phyloP scores from a whole-genome alignment of 495 filamentous ascomycete genomes.

The Aspergillus panamensis region DNA sequence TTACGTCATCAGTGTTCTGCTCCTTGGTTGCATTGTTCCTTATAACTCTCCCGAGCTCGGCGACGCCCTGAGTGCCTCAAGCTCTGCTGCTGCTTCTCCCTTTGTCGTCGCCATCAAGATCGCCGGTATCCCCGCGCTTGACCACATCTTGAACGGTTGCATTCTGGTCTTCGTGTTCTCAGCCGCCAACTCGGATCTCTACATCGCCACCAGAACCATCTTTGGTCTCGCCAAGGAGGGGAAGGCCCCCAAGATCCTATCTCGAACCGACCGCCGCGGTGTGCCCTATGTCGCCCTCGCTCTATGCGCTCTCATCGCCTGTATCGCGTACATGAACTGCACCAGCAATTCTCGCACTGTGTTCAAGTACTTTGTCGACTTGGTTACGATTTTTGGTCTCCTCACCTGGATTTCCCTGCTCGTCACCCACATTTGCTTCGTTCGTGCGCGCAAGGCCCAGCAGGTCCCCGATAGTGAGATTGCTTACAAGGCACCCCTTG shows the following conservation, averaged over 20 bases:
- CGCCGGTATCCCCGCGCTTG: slow-evolving; percentile 50
- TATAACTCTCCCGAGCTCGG: slow-evolving; percentile 53
- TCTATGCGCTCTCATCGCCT: slow-evolving; percentile 56
- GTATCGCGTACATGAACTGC: slow-evolving; percentile 78
- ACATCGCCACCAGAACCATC: slow-evolving; percentile 79
- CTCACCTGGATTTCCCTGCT: slow-evolving; percentile 84
- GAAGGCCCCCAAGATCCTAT: slow-evolving; percentile 70
- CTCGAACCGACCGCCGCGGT: slow-evolving; percentile 66
- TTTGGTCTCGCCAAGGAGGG: slow-evolving; percentile 74
- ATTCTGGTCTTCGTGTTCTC: slow-evolving; percentile 79
- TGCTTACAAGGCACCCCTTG: slow-evolving; percentile 71
- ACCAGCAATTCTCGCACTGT: slow-evolving; percentile 61
- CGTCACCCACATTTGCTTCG: slow-evolving; percentile 77
- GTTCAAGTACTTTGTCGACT: slow-evolving; percentile 82
- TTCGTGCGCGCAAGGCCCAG: slow-evolving; percentile 70
- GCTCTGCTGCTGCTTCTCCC: slow-evolving; percentile 53
- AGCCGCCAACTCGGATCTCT: slow-evolving; percentile 68
- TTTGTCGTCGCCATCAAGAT: slow-evolving; percentile 60
- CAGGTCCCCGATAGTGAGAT: slow-evolving; percentile 59
- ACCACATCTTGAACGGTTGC: slow-evolving; percentile 58
- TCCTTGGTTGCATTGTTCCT: slow-evolving; percentile 54
- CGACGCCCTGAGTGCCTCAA: slow-evolving; percentile 46
- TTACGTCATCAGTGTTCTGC: slow-evolving; percentile 57
- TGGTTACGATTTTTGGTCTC: slow-evolving; percentile 76
- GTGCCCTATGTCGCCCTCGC: slow-evolving; percentile 70